Conservation (phyloP, 805 yeast species). For the Candida montana region DNA sequence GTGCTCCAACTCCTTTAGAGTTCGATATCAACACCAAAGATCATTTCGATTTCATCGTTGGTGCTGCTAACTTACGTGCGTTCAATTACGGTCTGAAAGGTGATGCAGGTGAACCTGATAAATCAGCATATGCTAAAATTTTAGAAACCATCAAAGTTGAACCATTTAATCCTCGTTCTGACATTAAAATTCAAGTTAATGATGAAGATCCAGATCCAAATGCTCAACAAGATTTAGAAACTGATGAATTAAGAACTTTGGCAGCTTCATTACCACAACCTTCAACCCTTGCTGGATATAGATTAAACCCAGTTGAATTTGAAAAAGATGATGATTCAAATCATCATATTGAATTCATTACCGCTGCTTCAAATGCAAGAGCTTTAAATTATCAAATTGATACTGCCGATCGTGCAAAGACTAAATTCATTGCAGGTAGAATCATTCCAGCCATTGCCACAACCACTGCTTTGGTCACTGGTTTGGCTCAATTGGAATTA, state of each 20-base stretch:
- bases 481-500: constrained; percentile 85
- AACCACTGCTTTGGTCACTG: constrained; percentile 96
- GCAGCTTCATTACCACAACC: constrained; percentile 86
- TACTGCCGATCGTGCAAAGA: constrained; percentile 80
- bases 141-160: constrained; percentile 45
- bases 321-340: constrained; percentile 98
- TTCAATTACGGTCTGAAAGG: constrained; percentile 86
- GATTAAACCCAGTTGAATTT: constrained; percentile 85
- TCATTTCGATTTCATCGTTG: constrained; percentile 78
- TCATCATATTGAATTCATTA: constrained; percentile 92
- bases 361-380: constrained; percentile 94
- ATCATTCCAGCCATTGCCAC: constrained; percentile 99
- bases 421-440: constrained; percentile 96
- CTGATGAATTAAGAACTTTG: constrained; percentile 59
- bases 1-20: constrained; percentile 84
- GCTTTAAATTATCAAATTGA: constrained; percentile 89
- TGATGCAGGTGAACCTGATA: constrained; percentile 47
- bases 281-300: constrained; percentile 80
- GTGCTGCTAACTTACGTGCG: constrained; percentile 89
- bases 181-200: constrained; percentile 74
- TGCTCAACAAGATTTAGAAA: constrained; percentile 45
- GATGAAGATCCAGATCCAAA: constrained; percentile 89
- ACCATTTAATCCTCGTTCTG: constrained; percentile 71
- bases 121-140: constrained; percentile 45
- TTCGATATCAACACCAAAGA: constrained; percentile 73